These are phyloP conservation scores for Trichoderma sp. DNA, from an alignment of 2,329 filamentous ascomycete species.

Conservation along the genomic window DNA sequence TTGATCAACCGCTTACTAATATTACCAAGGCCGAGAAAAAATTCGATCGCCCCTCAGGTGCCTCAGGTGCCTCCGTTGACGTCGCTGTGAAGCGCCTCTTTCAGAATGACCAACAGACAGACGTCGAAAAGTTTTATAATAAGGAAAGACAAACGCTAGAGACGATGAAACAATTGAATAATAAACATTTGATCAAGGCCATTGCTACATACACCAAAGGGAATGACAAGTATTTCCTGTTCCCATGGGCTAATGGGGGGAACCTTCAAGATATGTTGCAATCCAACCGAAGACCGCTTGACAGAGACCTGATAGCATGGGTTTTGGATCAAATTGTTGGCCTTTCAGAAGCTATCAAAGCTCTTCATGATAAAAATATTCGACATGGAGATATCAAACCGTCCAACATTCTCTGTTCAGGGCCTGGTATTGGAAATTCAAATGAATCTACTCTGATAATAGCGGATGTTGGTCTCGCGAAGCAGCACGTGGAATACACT, in stretches of 20 bases:
- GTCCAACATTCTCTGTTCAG: neutral
- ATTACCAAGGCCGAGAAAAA: neutral
- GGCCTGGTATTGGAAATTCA: neutral
- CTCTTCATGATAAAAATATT: neutral
- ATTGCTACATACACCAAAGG: neutral
- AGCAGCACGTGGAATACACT: neutral
- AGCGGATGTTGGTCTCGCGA: neutral
- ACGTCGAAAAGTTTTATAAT: neutral
- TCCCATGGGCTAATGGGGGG: neutral
- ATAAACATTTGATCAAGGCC: neutral
- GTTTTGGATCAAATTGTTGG: neutral
- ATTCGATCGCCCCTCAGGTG: no score
- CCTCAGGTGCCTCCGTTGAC: neutral
- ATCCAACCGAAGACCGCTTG: neutral
- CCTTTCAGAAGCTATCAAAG: neutral
- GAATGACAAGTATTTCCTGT: neutral
- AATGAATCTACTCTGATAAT: neutral
- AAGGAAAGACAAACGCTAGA: neutral
- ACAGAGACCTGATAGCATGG: neutral
- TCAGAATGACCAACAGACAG: neutral
- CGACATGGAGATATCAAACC: neutral
- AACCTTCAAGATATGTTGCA: neutral
- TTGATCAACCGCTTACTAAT: neutral
- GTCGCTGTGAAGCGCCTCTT: neutral
- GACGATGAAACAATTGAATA: neutral